Conservation (phyloP, 257 asterid species). For the Jacaranda copaia region DNA sequence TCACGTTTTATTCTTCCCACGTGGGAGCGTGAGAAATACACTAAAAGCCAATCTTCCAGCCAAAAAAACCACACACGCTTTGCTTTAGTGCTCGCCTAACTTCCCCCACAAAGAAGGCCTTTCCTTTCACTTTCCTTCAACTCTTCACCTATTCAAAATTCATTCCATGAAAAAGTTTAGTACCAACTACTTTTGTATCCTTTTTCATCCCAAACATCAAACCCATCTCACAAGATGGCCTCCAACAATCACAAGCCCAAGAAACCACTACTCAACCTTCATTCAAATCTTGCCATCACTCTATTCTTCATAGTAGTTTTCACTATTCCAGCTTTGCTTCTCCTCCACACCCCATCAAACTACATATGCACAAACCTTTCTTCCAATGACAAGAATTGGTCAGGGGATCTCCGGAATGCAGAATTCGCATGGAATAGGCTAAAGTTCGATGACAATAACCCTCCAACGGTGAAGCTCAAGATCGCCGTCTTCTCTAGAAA, state of each 20-base stretch:
- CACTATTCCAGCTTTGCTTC: conserved; percentile 80
- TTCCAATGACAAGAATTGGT: conserved; percentile 51
- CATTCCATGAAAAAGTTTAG: conserved; percentile 20
- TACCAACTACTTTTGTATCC: conserved; percentile 11
- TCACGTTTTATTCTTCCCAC: conserved; percentile 29
- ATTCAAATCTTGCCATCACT: conserved; percentile 73
- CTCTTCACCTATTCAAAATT: conserved; percentile 33
- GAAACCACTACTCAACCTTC: conserved; percentile 51
- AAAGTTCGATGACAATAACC: conserved; percentile 31
- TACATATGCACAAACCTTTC: conserved; percentile 54
- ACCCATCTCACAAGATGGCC: conserved; percentile 51
- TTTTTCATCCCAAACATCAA: conserved; percentile 28
- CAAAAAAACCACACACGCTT: conserved; percentile 37
- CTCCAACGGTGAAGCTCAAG: conserved; percentile 50
- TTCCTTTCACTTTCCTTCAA: conserved; percentile 47
- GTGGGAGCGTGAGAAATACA: conserved; percentile 49
- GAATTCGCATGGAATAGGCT: conserved; percentile 84
- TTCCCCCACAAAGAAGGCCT: conserved; percentile 40
- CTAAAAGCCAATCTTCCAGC: conserved; percentile 44
- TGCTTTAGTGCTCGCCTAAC: conserved; percentile 58
- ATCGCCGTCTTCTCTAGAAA: conserved; percentile 93
- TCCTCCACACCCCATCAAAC: conserved; percentile 72
- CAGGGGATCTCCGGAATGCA: conserved; percentile 76
- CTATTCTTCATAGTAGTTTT: conserved; percentile 81
- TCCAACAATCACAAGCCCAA: conserved; percentile 51